Evolutionary conservation across 495 filamentous ascomycete genomes (phyloP).

Genomic region (Aspergillus asperescens): DNA sequence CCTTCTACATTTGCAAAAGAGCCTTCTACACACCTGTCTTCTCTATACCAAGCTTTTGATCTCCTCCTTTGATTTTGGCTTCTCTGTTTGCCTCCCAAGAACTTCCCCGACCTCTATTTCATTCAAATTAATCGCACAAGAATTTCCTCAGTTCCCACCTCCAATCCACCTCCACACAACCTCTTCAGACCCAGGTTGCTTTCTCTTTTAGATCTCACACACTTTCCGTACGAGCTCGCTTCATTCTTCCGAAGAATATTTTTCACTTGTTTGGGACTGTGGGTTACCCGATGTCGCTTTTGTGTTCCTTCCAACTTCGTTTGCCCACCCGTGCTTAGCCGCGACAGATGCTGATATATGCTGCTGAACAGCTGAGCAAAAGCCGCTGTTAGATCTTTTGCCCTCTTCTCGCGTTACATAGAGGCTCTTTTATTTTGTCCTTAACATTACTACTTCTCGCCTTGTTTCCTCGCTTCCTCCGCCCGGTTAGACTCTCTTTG

Average conservation of each 20-base stretch:
- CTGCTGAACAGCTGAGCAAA: conserved; percentile 20
- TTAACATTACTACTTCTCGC: neutral
- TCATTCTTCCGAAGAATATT: conserved; percentile 17
- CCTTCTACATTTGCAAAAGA: conserved; percentile 1
- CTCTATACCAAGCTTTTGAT: conserved; percentile 1
- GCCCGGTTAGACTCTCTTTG: conserved; percentile 13
- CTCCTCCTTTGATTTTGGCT: neutral
- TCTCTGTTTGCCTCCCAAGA: conserved; percentile 1
- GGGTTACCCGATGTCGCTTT: conserved; percentile 17
- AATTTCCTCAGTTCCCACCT: conserved; percentile 18
- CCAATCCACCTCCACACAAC: conserved; percentile 8
- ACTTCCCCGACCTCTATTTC: conserved; percentile 16
- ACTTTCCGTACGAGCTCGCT: conserved; percentile 16
- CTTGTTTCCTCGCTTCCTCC: neutral
- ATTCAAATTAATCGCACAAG: conserved; percentile 28
- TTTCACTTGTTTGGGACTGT: conserved; percentile 32
- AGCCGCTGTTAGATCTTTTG: conserved; percentile 5
- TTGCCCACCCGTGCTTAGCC: neutral
- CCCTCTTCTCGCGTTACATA: conserved; percentile 1
- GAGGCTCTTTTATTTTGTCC: conserved; percentile 9
- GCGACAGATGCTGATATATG: conserved; percentile 12
- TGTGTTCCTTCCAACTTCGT: conserved; percentile 1
- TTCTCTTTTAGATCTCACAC: conserved; percentile 13
- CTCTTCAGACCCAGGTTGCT: conserved; percentile 12
- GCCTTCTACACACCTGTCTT: neutral